These are phyloP conservation scores for Pterulicium gracile DNA, from an alignment of 1,284 basidiomycete species.

Conservation along the genomic window DNA sequence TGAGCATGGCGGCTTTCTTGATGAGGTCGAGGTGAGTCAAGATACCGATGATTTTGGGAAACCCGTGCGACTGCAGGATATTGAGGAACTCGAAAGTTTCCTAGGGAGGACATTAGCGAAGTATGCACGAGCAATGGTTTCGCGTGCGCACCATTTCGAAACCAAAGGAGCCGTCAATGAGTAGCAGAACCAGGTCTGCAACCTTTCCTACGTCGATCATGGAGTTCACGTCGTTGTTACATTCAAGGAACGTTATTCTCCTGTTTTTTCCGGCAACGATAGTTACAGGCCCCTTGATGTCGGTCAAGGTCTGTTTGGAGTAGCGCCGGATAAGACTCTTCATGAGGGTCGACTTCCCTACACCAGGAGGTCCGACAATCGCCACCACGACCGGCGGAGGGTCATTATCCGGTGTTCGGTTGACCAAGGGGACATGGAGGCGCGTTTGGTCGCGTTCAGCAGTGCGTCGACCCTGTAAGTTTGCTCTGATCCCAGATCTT, in stretches of 20 bases:
- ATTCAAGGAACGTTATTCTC: conserved; percentile 92
- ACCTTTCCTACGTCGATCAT: conserved; percentile 99
- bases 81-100: conserved; percentile 99
- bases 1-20: conserved; percentile 83
- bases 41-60: conserved; percentile 96
- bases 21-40: conserved; percentile 96
- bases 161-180: conserved; percentile 97
- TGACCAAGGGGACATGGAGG: conserved; percentile 92
- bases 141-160: conserved; percentile 83
- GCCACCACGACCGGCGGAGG: conserved; percentile 94
- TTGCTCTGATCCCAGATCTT: conserved; percentile 79
- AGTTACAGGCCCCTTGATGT: conserved; percentile 91
- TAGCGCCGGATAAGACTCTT: conserved; percentile 88
- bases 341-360: conserved; percentile 92
- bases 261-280: conserved; percentile 92
- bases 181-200: conserved; percentile 90
- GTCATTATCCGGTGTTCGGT: conserved; percentile 86
- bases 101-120: conserved; percentile 27
- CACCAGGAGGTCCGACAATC: conserved; percentile 95
- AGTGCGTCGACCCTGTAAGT: conserved; percentile 82
- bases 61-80: conserved; percentile 92
- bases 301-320: conserved; percentile 88
- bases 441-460: conserved; percentile 92
- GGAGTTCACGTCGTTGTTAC: conserved; percentile 94
- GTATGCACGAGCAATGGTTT: neutral